phyloP scores from a whole-genome alignment of 176 grass and related monocot species.

The Panicum miliaceum region DNA sequence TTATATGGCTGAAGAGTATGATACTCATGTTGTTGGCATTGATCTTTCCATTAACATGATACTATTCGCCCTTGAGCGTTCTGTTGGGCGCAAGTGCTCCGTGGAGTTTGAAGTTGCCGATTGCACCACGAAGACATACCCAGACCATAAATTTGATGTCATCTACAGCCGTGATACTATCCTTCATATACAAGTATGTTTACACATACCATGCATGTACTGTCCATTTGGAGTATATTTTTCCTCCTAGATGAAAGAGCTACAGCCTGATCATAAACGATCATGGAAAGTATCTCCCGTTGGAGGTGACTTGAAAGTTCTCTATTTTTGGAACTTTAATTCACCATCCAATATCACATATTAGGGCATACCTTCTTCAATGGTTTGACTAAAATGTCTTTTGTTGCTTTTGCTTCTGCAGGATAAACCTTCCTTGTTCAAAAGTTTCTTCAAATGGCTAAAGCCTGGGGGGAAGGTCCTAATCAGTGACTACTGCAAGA shows the following conservation, averaged over 20 bases:
- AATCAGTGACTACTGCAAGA: constrained; percentile 95
- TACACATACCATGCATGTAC: background rate
- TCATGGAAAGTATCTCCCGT: background rate
- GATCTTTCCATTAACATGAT: constrained; percentile 99
- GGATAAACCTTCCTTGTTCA: constrained; percentile 87
- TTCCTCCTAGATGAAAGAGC: background rate
- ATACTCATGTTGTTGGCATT: constrained; percentile 88
- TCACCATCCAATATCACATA: background rate
- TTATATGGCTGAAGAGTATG: constrained; percentile 95
- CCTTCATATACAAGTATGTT: constrained; percentile 91
- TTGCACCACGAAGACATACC: constrained; percentile 89
- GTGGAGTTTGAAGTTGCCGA: constrained; percentile 97
- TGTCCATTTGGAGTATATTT: background rate
- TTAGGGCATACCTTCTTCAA: background rate
- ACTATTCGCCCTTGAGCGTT: constrained; percentile 87
- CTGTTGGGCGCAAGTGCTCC: constrained; percentile 72
- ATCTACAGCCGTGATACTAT: constrained; percentile 98
- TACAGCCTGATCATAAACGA: background rate
- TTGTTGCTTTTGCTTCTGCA: constrained; percentile 51
- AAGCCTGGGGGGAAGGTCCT: constrained; percentile 96
- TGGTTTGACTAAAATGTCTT: background rate
- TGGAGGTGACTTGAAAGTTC: background rate
- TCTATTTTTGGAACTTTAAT: background rate
- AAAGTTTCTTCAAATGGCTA: constrained; percentile 83
- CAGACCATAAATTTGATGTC: constrained; percentile 70